phyloP scores from a whole-genome alignment of 495 filamentous ascomycete species.

The Lindgomyces ingoldianus region DNA sequence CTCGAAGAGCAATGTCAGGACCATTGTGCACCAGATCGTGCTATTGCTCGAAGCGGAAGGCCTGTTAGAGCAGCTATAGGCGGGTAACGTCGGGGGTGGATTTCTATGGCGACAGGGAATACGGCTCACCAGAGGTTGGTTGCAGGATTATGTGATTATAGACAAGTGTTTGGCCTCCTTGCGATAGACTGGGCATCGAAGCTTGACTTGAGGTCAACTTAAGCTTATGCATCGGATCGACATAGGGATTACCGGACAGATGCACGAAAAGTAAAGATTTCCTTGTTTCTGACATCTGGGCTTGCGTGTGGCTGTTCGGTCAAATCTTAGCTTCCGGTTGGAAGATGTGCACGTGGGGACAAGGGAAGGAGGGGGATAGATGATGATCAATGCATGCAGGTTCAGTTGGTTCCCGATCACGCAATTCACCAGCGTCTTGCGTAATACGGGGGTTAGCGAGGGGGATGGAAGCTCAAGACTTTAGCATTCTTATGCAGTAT shows the following conservation, averaged over 20 bases:
- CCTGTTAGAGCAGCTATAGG: conserved; percentile 64
- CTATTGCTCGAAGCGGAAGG: conserved; percentile 87
- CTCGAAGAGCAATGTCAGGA: conserved; percentile 83
- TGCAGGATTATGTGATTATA: not conserved
- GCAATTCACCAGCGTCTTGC: not conserved
- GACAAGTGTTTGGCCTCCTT: not conserved
- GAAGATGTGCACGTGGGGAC: not conserved
- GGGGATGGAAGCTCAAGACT: not conserved
- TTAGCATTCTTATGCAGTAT: too few species aligned
- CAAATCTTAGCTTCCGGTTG: too few species aligned
- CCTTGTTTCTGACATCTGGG: not conserved
- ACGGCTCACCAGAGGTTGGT: not conserved
- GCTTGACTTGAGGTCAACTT: not conserved
- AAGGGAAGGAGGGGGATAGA: too few species aligned
- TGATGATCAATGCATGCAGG: too few species aligned
- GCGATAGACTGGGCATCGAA: not conserved
- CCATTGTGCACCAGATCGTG: conserved; percentile 95
- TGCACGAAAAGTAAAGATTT: not conserved
- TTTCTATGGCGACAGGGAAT: conserved; percentile 3
- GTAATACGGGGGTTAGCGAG: not conserved
- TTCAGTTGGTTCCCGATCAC: not conserved
- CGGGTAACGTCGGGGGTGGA: not conserved
- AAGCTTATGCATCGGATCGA: not conserved
- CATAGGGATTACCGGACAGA: not conserved
- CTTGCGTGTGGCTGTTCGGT: too few species aligned